Base-by-base conservation (phyloP, 2,329 filamentous ascomycete species). In the Trichoderma citrinoviride region DNA sequence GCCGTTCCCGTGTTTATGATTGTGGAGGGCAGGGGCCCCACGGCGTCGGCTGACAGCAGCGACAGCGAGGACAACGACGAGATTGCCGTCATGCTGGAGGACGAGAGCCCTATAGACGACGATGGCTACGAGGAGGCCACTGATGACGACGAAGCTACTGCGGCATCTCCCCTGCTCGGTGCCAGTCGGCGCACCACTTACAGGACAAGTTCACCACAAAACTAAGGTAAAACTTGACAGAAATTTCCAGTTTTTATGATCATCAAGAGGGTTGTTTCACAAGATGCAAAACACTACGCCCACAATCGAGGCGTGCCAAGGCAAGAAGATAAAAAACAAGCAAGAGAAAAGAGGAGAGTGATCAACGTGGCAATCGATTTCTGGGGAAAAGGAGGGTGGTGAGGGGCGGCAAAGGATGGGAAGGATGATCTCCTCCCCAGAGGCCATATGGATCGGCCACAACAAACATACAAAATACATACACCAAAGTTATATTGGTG, bases 1-100 rank as follows among this genome's bases (percentile, higher is more conserved):
- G 86, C 86, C 0, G 75, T 96, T 2, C 90, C 92, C 0, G 85
- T 90, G 0, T 91, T 88, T 75, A 90, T 87, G 78, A 83, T 96
- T 1, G 83, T 88, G 15, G 86, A 97, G 72, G 89, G 89, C 43
- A 86, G 92, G 8, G 91, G 91, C 80, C 92, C 76, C 74, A 76
- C 68, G 37, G 73, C 61, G 61, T 75, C 68, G 47, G 73, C 50
- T 2, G 75, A 75, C 4, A 73, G 57, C 47, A 75, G 60, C 67
- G 77, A 78, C 14, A 74, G 70, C 0, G 77, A 80, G 40, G 70
- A 69, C 0, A 74, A 70, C 0, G 77, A 80, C 23, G 70, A 69
- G 0, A 54, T 70, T 68, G 33, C 69, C 64, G 40, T 62, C 49
- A 33, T 72, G n/a, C 43, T 73, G 2, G 68, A 64, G 3, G 67